phyloP scores from a whole-genome alignment of 1,284 basidiomycete species.

The Sporisorium iseilematis-ciliati region DNA sequence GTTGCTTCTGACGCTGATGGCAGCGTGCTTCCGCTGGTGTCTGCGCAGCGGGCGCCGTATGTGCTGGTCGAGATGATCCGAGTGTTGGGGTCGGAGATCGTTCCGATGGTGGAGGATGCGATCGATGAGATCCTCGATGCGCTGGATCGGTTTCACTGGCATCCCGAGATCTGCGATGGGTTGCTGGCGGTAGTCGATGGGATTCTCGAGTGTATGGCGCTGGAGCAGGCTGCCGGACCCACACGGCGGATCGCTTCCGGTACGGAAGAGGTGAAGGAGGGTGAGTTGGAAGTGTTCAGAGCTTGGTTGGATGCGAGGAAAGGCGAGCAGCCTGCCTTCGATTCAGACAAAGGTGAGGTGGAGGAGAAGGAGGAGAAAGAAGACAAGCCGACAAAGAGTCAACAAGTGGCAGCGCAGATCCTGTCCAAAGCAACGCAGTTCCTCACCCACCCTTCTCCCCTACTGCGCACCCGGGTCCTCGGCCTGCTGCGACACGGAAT shows the following conservation, averaged over 20 bases:
- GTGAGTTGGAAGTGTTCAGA: slow-evolving; percentile 17
- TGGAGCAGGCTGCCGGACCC: slow-evolving; percentile 25
- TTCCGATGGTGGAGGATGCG: slow-evolving; percentile 66
- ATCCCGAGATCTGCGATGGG: slow-evolving; percentile 54
- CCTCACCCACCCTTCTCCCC: slow-evolving; percentile 50
- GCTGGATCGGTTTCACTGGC: slow-evolving; percentile 64
- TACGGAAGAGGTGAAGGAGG: neutral
- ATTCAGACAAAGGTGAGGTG: neutral
- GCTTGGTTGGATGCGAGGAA: slow-evolving; percentile 20
- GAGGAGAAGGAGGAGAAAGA: slow-evolving; percentile 27
- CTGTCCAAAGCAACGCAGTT: slow-evolving; percentile 41
- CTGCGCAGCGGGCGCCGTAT: slow-evolving; percentile 62
- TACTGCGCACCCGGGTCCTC: slow-evolving; percentile 44
- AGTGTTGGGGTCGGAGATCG: slow-evolving; percentile 59
- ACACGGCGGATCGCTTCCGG: neutral
- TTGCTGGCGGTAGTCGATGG: slow-evolving; percentile 61
- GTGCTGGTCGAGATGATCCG: slow-evolving; percentile 67
- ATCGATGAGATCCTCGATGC: slow-evolving; percentile 68
- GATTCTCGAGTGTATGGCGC: slow-evolving; percentile 54
- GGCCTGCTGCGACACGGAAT: slow-evolving; percentile 47
- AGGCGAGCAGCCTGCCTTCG: slow-evolving; percentile 11
- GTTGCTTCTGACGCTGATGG: neutral
- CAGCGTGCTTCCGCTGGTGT: slow-evolving; percentile 41
- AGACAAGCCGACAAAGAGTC: slow-evolving; percentile 40
- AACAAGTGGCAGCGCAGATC: slow-evolving; percentile 44